phyloP scores from a whole-genome alignment of 805 yeast genomes.

The Zygosaccharomyces bailii region DNA sequence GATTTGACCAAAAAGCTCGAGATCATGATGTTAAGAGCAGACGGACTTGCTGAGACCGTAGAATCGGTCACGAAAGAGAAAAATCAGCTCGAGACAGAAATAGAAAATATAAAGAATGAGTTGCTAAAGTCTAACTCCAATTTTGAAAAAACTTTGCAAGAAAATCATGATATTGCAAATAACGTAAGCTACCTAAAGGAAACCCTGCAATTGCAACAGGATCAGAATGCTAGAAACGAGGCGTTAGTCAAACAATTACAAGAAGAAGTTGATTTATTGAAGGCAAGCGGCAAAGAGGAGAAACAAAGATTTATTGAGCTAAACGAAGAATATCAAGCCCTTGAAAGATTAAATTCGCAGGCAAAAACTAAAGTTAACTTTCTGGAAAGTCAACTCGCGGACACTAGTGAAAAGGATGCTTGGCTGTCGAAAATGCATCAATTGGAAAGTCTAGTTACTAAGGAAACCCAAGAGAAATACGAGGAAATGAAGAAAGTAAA shows the following conservation, averaged over 20 bases:
- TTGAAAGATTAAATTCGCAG: conserved; percentile 53
- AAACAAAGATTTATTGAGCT: conserved; percentile 55
- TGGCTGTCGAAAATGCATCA: conserved; percentile 57
- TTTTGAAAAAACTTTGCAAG: conserved; percentile 19
- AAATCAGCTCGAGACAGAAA: conserved; percentile 54
- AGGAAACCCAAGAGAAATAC: conserved; percentile 45
- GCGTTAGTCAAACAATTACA: conserved; percentile 39
- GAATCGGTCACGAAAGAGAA: conserved; percentile 62
- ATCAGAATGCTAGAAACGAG: conserved; percentile 33
- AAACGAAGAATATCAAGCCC: conserved; percentile 63
- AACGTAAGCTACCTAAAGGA: conserved; percentile 29
- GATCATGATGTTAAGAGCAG: conserved; percentile 50
- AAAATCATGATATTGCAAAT: conserved; percentile 23
- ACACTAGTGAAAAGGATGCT: conserved; percentile 49
- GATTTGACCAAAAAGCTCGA: conserved; percentile 46
- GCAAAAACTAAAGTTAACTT: conserved; percentile 44
- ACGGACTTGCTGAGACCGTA: conserved; percentile 54
- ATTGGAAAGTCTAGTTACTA: conserved; percentile 49
- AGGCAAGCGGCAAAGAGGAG: conserved; percentile 38
- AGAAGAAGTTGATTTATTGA: conserved; percentile 32
- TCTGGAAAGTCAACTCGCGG: conserved; percentile 47
- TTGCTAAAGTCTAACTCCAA: conserved; percentile 28
- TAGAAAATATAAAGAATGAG: conserved; percentile 43
- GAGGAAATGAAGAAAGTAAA: conserved; percentile 51
- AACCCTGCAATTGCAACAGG: conserved; percentile 31